Base-by-base conservation (phyloP, 768 basidiomycete genomes). In the Lentinula aciculospora region DNA sequence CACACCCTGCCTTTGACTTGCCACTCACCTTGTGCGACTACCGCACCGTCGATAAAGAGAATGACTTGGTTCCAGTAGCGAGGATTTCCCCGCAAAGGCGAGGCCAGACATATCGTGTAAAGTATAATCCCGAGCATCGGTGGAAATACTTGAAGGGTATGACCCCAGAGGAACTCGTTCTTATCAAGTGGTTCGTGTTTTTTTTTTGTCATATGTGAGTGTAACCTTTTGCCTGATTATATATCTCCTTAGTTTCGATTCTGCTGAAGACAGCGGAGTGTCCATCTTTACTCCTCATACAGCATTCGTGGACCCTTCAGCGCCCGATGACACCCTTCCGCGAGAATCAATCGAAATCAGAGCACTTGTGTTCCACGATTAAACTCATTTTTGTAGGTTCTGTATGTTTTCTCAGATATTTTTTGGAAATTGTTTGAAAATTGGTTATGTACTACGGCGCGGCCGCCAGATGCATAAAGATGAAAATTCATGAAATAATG, bases 271-370 rank as follows among this genome's bases (percentile, higher is more conserved):
- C 48, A 74, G 71, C 1, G 72, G 67, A 42, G 74, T 79, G 12
- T 78, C 81, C 1, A 61, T 69, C 21, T 72, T 80, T 45, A 79
- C 80, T 0, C 81, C 82, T 1, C 82, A 84, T 59, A 79, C 78
- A 17, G 81, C 73, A 0, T 83, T 83, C 60, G 57, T 67, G 31
- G 81, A 83, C 59, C 74, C 77, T 0, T 67, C 68, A 1, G 77
- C 78, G 2, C 80, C 78, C 0, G 59, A 68, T 44, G 79, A 71
- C 34, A 72, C 76, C 1, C 77, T 74, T 3, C 63, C 69, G 10
- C 68, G 81, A 34, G 74, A 82, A 63, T 82, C 81, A 0, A 81
- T 83, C 19, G 81, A 83, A 65, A 61, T 82, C 25, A 67, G 81
- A 42, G 75, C 81, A 1, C 68, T 83, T 9, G 79, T 82, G 0